Evolutionary conservation across 108 stramenopile genomes (phyloP).

Genomic region (Fistulifera pelliculosa): DNA sequence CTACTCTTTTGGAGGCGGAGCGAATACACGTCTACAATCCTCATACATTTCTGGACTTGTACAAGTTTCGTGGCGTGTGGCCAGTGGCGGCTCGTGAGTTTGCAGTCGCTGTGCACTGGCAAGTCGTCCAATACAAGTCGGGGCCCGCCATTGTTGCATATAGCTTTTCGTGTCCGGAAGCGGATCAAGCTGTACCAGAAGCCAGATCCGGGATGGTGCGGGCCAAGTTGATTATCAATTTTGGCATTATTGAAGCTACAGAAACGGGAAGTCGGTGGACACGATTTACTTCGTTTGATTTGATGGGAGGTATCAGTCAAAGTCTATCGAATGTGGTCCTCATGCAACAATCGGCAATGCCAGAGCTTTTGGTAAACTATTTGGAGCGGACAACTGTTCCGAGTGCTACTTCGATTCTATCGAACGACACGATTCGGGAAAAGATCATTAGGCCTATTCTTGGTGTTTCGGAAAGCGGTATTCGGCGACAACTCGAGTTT

Average conservation of each 20-base stretch:
- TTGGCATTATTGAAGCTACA: neutral
- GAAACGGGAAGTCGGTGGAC: neutral
- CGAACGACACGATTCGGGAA: no score
- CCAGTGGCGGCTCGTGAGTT: conserved; percentile 38
- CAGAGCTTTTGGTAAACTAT: neutral
- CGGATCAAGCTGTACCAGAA: conserved; percentile 12
- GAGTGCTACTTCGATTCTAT: no score
- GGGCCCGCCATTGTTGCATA: conserved; percentile 21
- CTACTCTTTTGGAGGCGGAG: neutral
- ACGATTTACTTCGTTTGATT: conserved; percentile 11
- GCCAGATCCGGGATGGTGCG: conserved; percentile 19
- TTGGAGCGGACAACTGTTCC: neutral
- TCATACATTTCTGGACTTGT: conserved; percentile 11
- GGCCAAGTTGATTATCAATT: conserved; percentile 8
- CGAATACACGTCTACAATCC: conserved; percentile 6
- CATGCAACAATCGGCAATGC: conserved; percentile 23
- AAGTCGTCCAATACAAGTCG: conserved; percentile 7
- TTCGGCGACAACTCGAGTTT: no score
- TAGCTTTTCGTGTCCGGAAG: conserved; percentile 25
- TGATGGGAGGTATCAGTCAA: conserved; percentile 23
- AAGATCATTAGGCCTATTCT: no score
- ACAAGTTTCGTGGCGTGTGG: conserved; percentile 26
- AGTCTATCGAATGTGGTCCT: conserved; percentile 13
- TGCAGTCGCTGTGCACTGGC: conserved; percentile 30
- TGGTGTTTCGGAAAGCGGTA: no score